Evolutionary conservation across 441 rosid species (phyloP), one percentile per base, ranked within the genome.

Genomic region (Lepidium campestre): DNA sequence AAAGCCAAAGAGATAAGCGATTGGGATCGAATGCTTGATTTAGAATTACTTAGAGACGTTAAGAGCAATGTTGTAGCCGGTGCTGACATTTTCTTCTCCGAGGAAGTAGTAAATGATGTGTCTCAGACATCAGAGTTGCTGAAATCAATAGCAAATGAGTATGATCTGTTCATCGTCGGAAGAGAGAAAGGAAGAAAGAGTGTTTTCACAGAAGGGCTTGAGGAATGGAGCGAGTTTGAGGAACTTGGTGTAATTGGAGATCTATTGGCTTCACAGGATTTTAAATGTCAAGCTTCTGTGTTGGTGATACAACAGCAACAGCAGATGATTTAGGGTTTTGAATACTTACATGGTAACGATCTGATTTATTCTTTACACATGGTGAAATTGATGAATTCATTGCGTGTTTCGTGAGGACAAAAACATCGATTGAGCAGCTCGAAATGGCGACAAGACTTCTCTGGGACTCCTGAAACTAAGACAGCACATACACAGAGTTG

Each of bases 161-260:
- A 72, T 27, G 81, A 83, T 62, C 1, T 80, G 18, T 74, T 79
- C 25, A 27, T 81, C 2, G 74, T 72, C 5, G 86, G 86, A 47
- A 78, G 79, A 71, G 64, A 73, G 2, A 34, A 57, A 10, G 79
- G 70, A 34, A 53, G 74, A 13, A 46, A 76, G 36, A 65, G 64
- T 25, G 66, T 53, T 46, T 66, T 68, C 29, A 76, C 81, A 0
- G 7, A 46, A 2, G 84, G 88, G 17, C 58, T 81, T 63, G 78
- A 74, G 2, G 64, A 76, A 54, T 81, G 87, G 87, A 75, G 67
- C 36, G 83, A 83, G 20, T 70, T 70, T 22, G 79, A 77, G 9
- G 87, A 83, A 36, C 70, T 81, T 31, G 87, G 81, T 0, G 22
- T 76, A 10, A 25, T 78, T 10, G 85, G 83, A 32, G 85, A 83